A percentile compares a stretch with the other conserved stretches of the same genome.
Conservation (phyloP, 768 basidiomycete species). For the Naganishia onofrii region DNA sequence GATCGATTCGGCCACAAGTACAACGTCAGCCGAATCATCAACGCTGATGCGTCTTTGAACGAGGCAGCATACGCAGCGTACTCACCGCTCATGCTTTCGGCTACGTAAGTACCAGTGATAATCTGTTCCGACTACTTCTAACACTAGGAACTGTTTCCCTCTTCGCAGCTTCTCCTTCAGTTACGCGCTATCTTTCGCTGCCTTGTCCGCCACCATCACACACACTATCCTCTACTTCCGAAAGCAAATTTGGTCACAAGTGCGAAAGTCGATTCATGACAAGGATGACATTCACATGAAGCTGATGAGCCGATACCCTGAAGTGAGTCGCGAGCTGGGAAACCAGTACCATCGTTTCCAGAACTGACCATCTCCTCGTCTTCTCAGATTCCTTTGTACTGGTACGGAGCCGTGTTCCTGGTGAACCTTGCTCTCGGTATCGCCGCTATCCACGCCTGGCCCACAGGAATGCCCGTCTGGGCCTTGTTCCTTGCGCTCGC, state of each 20-base stretch:
- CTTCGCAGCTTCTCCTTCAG: constrained; percentile 49
- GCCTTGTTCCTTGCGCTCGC: constrained; percentile 46
- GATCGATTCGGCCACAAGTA: constrained; percentile 33
- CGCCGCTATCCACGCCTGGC: constrained; percentile 47
- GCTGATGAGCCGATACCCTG: constrained; percentile 46
- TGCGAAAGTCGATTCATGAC: constrained; percentile 33
- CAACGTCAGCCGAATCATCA: constrained; percentile 34
- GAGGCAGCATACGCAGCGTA: constrained; percentile 31
- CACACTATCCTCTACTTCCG: constrained; percentile 51
- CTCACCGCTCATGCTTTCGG: constrained; percentile 30
- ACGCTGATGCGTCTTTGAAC: constrained; percentile 28
- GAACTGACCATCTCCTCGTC: constrained; percentile 64
- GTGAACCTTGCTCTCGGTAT: constrained; percentile 58
- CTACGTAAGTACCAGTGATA: constrained; percentile 22
- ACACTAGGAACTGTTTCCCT: constrained; percentile 46
- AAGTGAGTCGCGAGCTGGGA: constrained; percentile 20
- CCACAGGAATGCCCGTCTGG: constrained; percentile 28
- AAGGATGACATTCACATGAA: constrained; percentile 46
- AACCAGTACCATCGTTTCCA: constrained; percentile 36
- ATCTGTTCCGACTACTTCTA: constrained; percentile 31
- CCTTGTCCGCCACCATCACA: constrained; percentile 47
- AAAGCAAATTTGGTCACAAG: constrained; percentile 42
- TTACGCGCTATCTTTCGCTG: constrained; percentile 50
- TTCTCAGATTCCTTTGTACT: constrained; percentile 63
- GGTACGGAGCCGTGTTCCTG: constrained; percentile 59